These are phyloP conservation scores for Tricholoma saponaceum DNA, from an alignment of 768 basidiomycete species.

Conservation along the genomic window DNA sequence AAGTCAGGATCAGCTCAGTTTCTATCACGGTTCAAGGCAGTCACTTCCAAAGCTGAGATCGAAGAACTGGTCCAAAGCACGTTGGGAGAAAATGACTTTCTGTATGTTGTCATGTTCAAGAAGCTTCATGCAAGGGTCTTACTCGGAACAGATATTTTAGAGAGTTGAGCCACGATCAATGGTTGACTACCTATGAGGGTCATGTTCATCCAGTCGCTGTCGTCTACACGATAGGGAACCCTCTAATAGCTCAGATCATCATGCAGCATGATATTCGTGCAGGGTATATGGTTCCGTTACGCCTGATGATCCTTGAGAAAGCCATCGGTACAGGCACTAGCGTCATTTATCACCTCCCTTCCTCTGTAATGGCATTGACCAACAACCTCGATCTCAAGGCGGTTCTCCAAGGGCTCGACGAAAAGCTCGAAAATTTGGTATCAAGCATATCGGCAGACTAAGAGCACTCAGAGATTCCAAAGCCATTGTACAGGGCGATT, in stretches of 20 bases:
- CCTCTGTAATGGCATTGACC: slow-evolving; percentile 23
- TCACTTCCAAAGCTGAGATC: slow-evolving; percentile 34
- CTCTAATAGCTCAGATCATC: slow-evolving; percentile 31
- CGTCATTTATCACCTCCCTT: slow-evolving; percentile 33
- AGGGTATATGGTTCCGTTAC: slow-evolving; percentile 29
- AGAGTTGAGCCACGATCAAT: slow-evolving; percentile 31
- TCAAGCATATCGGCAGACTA: slow-evolving; percentile 1
- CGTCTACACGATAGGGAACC: slow-evolving; percentile 38
- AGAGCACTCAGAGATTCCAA: not conserved
- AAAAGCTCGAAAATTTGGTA: slow-evolving; percentile 11
- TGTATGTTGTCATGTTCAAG: slow-evolving; percentile 29
- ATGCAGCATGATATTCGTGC: slow-evolving; percentile 25
- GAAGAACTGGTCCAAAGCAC: slow-evolving; percentile 26
- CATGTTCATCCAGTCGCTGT: slow-evolving; percentile 24
- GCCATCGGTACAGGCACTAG: slow-evolving; percentile 20
- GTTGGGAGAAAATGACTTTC: slow-evolving; percentile 34
- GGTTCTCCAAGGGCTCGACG: slow-evolving; percentile 20
- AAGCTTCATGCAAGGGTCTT: not conserved
- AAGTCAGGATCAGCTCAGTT: slow-evolving; percentile 29
- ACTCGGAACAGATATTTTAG: slow-evolving; percentile 34
- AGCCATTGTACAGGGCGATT: not conserved
- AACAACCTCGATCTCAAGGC: slow-evolving; percentile 13
- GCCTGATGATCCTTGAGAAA: slow-evolving; percentile 29
- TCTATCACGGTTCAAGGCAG: slow-evolving; percentile 17
- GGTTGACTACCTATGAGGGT: slow-evolving; percentile 30